Evolutionary conservation across 257 asterid genomes (phyloP), one percentile per base, ranked within the genome.

Genomic region (Lavandula angustifolia): DNA sequence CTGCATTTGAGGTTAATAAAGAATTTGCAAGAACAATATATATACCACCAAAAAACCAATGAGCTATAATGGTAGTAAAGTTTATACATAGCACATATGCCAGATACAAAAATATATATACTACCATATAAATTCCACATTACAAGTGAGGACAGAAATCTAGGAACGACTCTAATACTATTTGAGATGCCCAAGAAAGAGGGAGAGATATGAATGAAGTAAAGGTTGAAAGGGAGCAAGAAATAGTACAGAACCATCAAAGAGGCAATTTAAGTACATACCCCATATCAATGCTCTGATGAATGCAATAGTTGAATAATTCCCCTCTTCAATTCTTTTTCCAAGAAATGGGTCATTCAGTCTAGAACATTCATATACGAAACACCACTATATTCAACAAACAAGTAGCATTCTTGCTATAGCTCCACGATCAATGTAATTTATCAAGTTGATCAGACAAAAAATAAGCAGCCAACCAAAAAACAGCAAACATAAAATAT

Each of bases 261-360:
- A 31, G 14, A 4, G 37, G 18, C n/a, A 54, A 40, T 53, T 16
- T 66, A 65, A 67, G 62, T 48, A 74, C 80, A 73, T 82, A 94
- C 99, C 85, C 81, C 97, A 94, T 85, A 71, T 94, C 97, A 64
- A 94, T 87, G 53, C 97, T 86, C 75, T 81, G 94, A 70, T 94
- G 99, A 84, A 94, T 94, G 41, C 90, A 85, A 62, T 96, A 31
- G 84, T 59, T 4, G 92, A 14, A 54, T 82, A 89, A 75, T 68
- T 87, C 3, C 96, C 97, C 53, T 92, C 99, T 72, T 85, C 97
- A 49, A 80, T 83, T 74, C 88, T 78, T 68, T 87, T 92, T 27
- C 99, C 97, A 22, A 92, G 95, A 75, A 92, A 92, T 10, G 99
- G 99, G 44, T 92, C 99, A 57, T 89, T 92, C 78, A 89, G 18